Evolutionary conservation across 345 rosid genomes (phyloP), one percentile per base, ranked within the genome.

Genomic region (Moricandia arvensis): DNA sequence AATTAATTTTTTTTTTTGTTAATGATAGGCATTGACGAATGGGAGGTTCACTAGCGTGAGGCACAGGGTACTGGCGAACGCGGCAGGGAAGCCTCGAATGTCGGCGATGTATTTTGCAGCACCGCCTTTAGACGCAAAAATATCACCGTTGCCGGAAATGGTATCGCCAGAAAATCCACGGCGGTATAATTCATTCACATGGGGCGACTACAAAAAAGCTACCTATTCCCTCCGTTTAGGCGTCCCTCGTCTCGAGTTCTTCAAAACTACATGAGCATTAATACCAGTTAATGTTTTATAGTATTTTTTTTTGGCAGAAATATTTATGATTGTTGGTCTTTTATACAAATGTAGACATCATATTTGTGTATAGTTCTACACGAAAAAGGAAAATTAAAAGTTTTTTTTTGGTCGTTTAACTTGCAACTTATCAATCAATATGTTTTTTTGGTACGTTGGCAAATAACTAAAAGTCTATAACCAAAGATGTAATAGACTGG

Each of bases 31-130:
- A 21, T 66, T 93, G 84, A 90, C 99, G 24, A 95, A 95, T 71
- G 99, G 97, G 73, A 91, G 88, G 72, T 85, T 95, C 41, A 72
- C 74, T 70, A 95, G 98, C 72, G 94, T 91, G 72, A 86, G 96
- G 58, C 99, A 95, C 45, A 83, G 97, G 51, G 99, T 88, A 27
- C 5, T 88, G 69, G 81, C 88, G 0, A 88, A 87, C 75, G 83
- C 86, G n/a, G 66, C 84, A 2, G 16, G 0, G 0, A 81, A 88
- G 80, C 59, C 98, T 59, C 86, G 99, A 58, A 80, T 91, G 93
- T 95, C 99, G 5, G 87, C 71, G 71, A 83, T 89, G 81, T 95
- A 89, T 51, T 95, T 95, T 47, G 99, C 90, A 54, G 98, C 99
- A 4, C 99, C 99, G 6, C 84, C 97, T 1, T 82, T 88, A 0